Evolutionary conservation across 139 green algal genomes (phyloP), one percentile per base, ranked within the genome.

Genomic region (Desmodesmus armatus): DNA sequence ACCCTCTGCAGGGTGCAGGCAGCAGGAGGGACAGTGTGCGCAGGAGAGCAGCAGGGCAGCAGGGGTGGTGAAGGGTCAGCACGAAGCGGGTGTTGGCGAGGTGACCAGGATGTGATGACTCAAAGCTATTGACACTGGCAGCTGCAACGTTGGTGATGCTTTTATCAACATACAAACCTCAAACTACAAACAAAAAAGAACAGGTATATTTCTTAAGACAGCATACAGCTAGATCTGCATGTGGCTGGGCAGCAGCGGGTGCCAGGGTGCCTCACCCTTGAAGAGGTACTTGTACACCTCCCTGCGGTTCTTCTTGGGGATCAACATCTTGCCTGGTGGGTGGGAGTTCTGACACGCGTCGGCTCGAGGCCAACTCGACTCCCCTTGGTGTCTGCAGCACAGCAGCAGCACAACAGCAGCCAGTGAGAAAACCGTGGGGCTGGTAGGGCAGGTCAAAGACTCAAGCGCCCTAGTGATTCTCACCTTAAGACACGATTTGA

Each of bases 271-370:
- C 85, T 78, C 82, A 98, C 96, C 96, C 86, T 98, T 95, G 93
- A 99, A 99, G 87, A 99, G 97, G 94, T 97, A 98, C 96, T 99
- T 99, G 97, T 99, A 99, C 40, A 99, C 95, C 91, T 98, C 96
- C 55, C 93, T 91, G 85, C 97, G 95, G 92, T 99, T 98, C 94
- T 98, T 98, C 95, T 99, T 99, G 72, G 96, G 91, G 87, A 99
- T 98, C 69, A 99, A 87, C 97, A 99, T 99, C 73, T 89, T 97
- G 90, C 77, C 69, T 88, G 78, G 71, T 80, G 65, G 83, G 83
- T 93, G 85, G 86, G 82, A 92, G 90, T 92, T 88, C 80, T 91
- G 86, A 87, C 71, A 89, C 96, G 95, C 96, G 95, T 98, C 93
- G 83, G 82, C 94, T 95, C 92, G 79, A 96, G 90, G 95, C 80